Base-by-base conservation (phyloP, 768 basidiomycete genomes). In the Candolleomyces eurysporus region DNA sequence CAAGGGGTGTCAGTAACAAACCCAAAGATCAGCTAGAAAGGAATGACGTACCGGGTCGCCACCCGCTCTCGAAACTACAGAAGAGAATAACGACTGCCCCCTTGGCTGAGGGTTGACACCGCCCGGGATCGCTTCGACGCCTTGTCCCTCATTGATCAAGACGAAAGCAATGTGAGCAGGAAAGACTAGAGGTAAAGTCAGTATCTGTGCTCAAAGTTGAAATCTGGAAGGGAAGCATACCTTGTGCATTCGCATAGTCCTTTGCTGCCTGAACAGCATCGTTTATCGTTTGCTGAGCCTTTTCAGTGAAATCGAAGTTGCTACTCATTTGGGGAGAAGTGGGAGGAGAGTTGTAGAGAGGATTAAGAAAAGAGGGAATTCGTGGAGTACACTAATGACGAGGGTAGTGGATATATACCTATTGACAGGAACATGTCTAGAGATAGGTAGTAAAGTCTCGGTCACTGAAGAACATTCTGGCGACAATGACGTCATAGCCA, bases 281-380 rank as follows among this genome's bases (percentile, higher is more conserved):
- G 58, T 84, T 74, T 58, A 96, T 68, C 30, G 88, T 80, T 66
- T 89, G 82, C 68, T 85, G 82, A 13, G 94, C 83, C 72, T 90
- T 93, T 74, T 96, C 92, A 31, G 94, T 96, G 67, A 95, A 90
- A 66, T 96, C 90, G 63, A 91, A 76, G 75, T 85, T 85, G 62
- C 80, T 77, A 60, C 79, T 64, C 82, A 84, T 85, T 66, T 55
- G 73, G 26, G 58, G 54, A 59, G 58, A 57, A 59, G 63, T 62
- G 60, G 31, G 8, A 16, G 26, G 48, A n/a, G 52, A 62, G 45
- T 46, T 19, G 10, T 1, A 14, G 39, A 10, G 58, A n/a, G 31
- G 19, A 26, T n/a, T 26, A 17, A 39, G 30, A 22, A 42, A 32
- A 21, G n/a, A 31, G 14, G 31, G 32, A 56, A 21, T 54, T 54